Percentiles rank a stretch among this genome's conserved stretches.
Evolutionary conservation across 2,329 filamentous ascomycete genomes (phyloP).

Genomic region (Bipolaris gigantea): DNA sequence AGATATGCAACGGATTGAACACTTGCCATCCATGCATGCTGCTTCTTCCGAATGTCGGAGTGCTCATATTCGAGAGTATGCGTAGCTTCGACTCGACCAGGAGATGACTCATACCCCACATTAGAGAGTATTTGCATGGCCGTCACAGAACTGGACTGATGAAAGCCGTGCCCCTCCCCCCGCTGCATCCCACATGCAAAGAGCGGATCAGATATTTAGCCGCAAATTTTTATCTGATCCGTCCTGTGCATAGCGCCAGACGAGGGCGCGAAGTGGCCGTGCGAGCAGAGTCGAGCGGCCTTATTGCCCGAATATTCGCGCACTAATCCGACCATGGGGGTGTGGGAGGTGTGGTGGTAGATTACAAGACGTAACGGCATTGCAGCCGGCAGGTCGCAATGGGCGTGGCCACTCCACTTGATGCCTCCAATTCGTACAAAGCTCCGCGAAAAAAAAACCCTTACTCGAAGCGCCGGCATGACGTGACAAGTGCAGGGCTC

Average conservation of each 20-base stretch:
- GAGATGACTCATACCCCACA: neutral
- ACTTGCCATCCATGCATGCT: neutral
- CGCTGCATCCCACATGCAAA: conserved; percentile 17
- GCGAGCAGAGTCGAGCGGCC: neutral
- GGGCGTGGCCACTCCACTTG: conserved; percentile 5
- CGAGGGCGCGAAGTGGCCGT: neutral
- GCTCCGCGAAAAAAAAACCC: conserved; percentile 7
- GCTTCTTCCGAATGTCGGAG: neutral
- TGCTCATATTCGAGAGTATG: neutral
- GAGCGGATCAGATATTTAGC: conserved; percentile 42
- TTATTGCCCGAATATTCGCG: conserved; percentile 21
- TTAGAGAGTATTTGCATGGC: conserved; percentile 6
- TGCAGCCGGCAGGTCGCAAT: conserved; percentile 9
- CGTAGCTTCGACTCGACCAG: neutral
- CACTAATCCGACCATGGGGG: neutral
- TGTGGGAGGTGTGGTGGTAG: conserved; percentile 13
- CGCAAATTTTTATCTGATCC: conserved; percentile 18
- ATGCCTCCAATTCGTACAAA: conserved; percentile 2
- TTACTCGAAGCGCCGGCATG: conserved; percentile 12
- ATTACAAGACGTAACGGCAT: conserved; percentile 22
- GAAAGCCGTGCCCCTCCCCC: neutral
- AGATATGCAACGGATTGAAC: neutral
- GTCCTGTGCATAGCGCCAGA: conserved; percentile 8
- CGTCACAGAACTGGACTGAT: neutral
- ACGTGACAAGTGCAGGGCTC: conserved; percentile 7